Evolutionary conservation across 306 rosid species (phyloP).

Genomic region (Vigna unguiculata): DNA sequence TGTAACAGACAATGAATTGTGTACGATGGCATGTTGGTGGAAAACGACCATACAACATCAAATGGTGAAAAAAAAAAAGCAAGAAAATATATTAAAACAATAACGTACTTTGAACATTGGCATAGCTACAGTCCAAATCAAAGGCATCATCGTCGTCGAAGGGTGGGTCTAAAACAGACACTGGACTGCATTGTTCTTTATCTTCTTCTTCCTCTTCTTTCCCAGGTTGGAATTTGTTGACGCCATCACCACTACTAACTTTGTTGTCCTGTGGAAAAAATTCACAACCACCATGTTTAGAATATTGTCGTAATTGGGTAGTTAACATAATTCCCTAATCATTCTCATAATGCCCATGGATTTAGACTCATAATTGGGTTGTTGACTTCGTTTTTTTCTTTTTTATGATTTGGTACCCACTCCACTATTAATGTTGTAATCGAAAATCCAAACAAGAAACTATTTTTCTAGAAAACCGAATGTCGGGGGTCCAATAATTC

Average conservation of each 20-base stretch:
- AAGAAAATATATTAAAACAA: not conserved
- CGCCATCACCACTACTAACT: slow-evolving; percentile 46
- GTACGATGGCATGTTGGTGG: slow-evolving; percentile 48
- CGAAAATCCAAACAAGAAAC: slow-evolving; percentile 44
- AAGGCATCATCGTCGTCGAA: slow-evolving; percentile 72
- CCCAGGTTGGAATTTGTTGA: slow-evolving; percentile 55
- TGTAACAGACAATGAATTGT: slow-evolving; percentile 40
- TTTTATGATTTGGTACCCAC: slow-evolving; percentile 21
- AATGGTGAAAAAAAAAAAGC: slow-evolving; percentile 25
- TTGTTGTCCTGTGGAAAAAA: slow-evolving; percentile 56
- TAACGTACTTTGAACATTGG: slow-evolving; percentile 87
- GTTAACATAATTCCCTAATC: slow-evolving; percentile 39
- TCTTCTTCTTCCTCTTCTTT: slow-evolving; percentile 83
- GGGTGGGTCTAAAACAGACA: slow-evolving; percentile 91
- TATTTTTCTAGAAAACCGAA: slow-evolving; percentile 31
- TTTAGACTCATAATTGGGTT: slow-evolving; percentile 48
- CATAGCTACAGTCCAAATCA: slow-evolving; percentile 84
- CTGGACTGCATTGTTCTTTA: slow-evolving; percentile 95
- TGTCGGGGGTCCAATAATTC: slow-evolving; percentile 46
- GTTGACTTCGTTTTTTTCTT: slow-evolving; percentile 46
- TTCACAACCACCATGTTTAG: slow-evolving; percentile 42
- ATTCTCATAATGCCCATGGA: slow-evolving; percentile 37
- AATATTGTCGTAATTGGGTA: slow-evolving; percentile 41
- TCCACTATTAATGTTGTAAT: slow-evolving; percentile 9
- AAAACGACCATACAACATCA: slow-evolving; percentile 59